A percentile compares a stretch with the other conserved stretches of the same genome.
Conservation (phyloP, 805 yeast genomes). For the Metschnikowia amazonensis region DNA sequence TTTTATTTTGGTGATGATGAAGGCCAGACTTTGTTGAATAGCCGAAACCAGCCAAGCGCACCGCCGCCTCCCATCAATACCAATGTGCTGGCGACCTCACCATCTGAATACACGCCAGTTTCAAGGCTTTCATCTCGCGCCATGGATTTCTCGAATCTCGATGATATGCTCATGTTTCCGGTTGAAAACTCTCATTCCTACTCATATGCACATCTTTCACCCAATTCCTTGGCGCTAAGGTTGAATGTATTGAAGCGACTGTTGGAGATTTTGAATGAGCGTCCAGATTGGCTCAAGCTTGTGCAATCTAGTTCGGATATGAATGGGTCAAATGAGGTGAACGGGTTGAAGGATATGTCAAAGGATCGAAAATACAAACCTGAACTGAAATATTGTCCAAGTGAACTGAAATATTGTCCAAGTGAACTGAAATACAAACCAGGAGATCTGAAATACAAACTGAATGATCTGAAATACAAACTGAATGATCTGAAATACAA, state of each 20-base stretch:
- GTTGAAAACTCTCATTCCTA: constrained; percentile 80
- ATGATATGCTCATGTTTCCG: constrained; percentile 59
- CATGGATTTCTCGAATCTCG: constrained; percentile 10
- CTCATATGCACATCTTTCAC: constrained; percentile 78
- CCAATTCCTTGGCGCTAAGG: constrained; percentile 73
- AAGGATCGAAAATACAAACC: too few species aligned
- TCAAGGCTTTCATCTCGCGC: constrained; percentile 8
- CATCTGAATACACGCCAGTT: not conserved
- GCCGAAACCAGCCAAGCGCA: too few species aligned
- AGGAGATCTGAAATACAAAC: not conserved
- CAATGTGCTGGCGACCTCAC: not conserved
- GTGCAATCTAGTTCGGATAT: constrained; percentile 10
- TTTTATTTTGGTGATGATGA: constrained; percentile 19
- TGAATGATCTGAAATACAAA: not conserved
- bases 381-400: too few species aligned
- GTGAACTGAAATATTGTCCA: too few species aligned
- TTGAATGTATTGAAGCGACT: constrained; percentile 72
- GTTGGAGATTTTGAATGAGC: constrained; percentile 63
- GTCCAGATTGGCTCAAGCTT: constrained; percentile 47
- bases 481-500: not conserved
- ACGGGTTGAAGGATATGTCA: too few species aligned
- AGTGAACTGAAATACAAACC: too few species aligned
- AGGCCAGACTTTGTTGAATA: not conserved
- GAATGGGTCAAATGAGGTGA: not conserved
- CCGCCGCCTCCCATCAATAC: not conserved